These are phyloP conservation scores for Chlamydomonas incerta DNA, from an alignment of 139 green algal genomes.

Conservation along the genomic window DNA sequence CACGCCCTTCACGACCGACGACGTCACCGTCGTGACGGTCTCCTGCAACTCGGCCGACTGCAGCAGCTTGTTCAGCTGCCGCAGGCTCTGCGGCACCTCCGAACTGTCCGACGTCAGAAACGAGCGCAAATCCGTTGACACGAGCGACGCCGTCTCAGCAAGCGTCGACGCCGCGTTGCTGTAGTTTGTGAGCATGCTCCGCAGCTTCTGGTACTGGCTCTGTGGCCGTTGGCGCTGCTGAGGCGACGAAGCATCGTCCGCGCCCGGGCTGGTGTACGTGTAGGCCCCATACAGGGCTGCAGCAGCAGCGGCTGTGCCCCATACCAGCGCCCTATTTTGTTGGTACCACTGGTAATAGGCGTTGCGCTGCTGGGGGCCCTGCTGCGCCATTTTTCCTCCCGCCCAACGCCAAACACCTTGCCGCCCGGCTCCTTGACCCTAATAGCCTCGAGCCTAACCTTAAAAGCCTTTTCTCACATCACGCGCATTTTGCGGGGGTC, in stretches of 20 bases:
- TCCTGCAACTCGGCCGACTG: conserved; percentile 49
- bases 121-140: conserved; percentile 42
- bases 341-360: conserved; percentile 22
- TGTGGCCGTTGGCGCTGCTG: not conserved
- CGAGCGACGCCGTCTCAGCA: conserved; percentile 12
- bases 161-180: not conserved
- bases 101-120: conserved; percentile 39
- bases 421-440: too few relatives aligned
- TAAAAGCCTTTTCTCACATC: too few relatives aligned
- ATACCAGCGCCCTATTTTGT: conserved; percentile 15
- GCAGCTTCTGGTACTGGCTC: not conserved
- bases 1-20: conserved; percentile 6
- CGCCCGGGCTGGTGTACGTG: not conserved
- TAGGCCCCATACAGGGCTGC: conserved; percentile 6
- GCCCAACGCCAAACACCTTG: too few relatives aligned
- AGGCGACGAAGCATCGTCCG: not conserved
- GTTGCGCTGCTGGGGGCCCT: not conserved
- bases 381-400: too few relatives aligned
- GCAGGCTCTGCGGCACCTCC: conserved; percentile 54
- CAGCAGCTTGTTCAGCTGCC: conserved; percentile 54
- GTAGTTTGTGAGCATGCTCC: conserved; percentile 11
- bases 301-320: conserved; percentile 11
- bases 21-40: not conserved
- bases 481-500: too few relatives aligned
- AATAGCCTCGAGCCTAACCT: too few relatives aligned